Percentiles rank a stretch among this genome's conserved stretches.
These are phyloP conservation scores for Ophiostoma sp. DNA, from an alignment of 2,329 filamentous ascomycete genomes.

Conservation along the genomic window DNA sequence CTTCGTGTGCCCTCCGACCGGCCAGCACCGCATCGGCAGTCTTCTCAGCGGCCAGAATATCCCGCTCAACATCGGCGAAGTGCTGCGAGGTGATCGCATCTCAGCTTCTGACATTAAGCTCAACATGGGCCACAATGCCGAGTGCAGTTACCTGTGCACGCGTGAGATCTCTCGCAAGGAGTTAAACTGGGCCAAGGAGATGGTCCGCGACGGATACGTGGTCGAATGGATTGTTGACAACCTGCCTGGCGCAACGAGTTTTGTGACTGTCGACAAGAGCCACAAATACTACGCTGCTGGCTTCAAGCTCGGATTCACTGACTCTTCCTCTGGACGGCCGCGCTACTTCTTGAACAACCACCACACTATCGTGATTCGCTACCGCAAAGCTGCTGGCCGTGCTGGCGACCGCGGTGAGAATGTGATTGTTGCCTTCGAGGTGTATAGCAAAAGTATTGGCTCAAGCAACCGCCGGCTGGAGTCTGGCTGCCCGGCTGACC, in stretches of 20 bases:
- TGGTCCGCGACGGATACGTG: conserved; percentile 76
- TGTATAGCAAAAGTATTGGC: conserved; percentile 79
- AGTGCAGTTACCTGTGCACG: conserved; percentile 68
- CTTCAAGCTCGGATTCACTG: conserved; percentile 79
- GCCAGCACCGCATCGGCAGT: conserved; percentile 57
- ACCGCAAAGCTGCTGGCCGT: conserved; percentile 63
- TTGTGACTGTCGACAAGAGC: conserved; percentile 77
- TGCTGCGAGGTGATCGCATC: conserved; percentile 81
- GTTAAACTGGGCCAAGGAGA: conserved; percentile 60
- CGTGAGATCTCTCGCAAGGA: conserved; percentile 59
- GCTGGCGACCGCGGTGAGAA: conserved; percentile 66
- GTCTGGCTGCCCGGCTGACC: conserved; percentile 61
- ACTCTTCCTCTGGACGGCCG: conserved; percentile 54
- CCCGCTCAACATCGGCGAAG: conserved; percentile 78
- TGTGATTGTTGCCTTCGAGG: conserved; percentile 82
- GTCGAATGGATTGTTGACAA: conserved; percentile 93
- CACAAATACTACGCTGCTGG: conserved; percentile 85
- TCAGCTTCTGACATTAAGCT: conserved; percentile 78
- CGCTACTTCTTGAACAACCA: conserved; percentile 81
- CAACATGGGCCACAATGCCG: conserved; percentile 66
- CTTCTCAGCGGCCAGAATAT: conserved; percentile 72
- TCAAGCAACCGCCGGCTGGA: conserved; percentile 53
- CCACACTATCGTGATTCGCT: conserved; percentile 75
- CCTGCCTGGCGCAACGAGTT: conserved; percentile 79
- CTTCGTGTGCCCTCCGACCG: conserved; percentile 76